phyloP scores from a whole-genome alignment of 1,284 basidiomycete genomes.

The Peniophora sp. region DNA sequence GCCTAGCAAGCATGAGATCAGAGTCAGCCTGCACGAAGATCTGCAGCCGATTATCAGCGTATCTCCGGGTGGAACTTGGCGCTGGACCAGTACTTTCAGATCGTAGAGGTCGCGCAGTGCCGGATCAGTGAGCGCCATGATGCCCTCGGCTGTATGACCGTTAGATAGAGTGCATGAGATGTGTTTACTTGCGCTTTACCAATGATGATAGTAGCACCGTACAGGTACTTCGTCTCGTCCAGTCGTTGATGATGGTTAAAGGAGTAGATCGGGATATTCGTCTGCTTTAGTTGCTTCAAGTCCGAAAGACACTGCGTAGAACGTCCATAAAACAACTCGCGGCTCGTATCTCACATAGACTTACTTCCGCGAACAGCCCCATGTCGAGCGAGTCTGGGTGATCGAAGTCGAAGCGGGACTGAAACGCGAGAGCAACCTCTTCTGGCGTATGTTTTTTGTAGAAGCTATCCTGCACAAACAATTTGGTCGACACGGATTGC shows the following conservation, averaged over 20 bases:
- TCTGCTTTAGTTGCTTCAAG: constrained; percentile 75
- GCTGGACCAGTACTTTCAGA: constrained; percentile 59
- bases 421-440: constrained; percentile 75
- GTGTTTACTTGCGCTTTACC: constrained; percentile 31
- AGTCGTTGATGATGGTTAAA: constrained; percentile 88
- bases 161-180: neutral
- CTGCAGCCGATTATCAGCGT: constrained; percentile 24
- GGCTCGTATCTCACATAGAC: constrained; percentile 17
- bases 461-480: constrained; percentile 73
- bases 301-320: constrained; percentile 67
- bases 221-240: constrained; percentile 84
- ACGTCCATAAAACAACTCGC: neutral
- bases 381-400: constrained; percentile 93
- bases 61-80: neutral
- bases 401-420: constrained; percentile 88
- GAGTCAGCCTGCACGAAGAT: constrained; percentile 87
- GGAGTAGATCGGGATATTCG: constrained; percentile 90
- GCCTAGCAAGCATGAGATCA: constrained; percentile 93
- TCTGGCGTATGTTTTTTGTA: constrained; percentile 79
- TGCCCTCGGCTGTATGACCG: constrained; percentile 68
- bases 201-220: constrained; percentile 94
- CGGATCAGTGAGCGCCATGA: constrained; percentile 84
- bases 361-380: constrained; percentile 73
- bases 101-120: constrained; percentile 80
- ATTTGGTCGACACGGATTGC: neutral